Percentiles rank a stretch among this genome's conserved stretches.
These are phyloP conservation scores for Discostella stelligera DNA, from an alignment of 352 stramenopile species.

Conservation along the genomic window DNA sequence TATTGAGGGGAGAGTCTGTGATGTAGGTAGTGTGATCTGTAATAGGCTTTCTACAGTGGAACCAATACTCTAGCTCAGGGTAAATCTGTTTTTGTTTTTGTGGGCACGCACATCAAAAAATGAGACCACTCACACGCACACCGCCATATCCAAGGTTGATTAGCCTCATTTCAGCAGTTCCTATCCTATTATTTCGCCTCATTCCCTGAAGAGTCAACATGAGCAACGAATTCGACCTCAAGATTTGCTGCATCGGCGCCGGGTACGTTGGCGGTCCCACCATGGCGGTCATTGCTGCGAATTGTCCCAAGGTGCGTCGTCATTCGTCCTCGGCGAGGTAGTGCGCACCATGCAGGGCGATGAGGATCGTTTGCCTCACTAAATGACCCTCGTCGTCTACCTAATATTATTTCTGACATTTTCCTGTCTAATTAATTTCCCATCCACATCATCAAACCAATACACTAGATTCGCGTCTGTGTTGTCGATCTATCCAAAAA, in stretches of 20 bases:
- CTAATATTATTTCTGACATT: constrained; percentile 1
- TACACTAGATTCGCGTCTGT: constrained; percentile 91
- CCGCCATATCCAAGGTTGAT: too few relatives aligned
- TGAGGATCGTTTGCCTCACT: neutral
- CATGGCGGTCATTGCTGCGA: constrained; percentile 98
- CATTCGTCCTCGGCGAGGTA: constrained; percentile 7
- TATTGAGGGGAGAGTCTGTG: too few relatives aligned
- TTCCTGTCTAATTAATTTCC: neutral
- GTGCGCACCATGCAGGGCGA: too few relatives aligned
- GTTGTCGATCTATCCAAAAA: constrained; percentile 94
- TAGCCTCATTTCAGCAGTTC: too few relatives aligned
- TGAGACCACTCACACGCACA: too few relatives aligned
- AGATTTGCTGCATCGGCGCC: constrained; percentile 95
- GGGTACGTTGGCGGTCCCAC: constrained; percentile 99
- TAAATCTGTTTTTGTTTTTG: too few relatives aligned
- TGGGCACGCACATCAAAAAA: too few relatives aligned
- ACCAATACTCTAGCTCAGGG: too few relatives aligned
- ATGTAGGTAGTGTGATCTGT: too few relatives aligned
- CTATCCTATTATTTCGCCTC: too few relatives aligned
- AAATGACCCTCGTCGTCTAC: neutral
- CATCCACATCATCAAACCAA: neutral
- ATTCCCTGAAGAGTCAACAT: too few relatives aligned
- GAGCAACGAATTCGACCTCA: constrained; percentile 76
- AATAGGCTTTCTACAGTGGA: too few relatives aligned
- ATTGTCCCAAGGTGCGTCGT: constrained; percentile 89